A percentile compares a stretch with the other conserved stretches of the same genome.
Evolutionary conservation across 805 yeast genomes (phyloP).

Genomic region (Starmerella gropengiesseri): DNA sequence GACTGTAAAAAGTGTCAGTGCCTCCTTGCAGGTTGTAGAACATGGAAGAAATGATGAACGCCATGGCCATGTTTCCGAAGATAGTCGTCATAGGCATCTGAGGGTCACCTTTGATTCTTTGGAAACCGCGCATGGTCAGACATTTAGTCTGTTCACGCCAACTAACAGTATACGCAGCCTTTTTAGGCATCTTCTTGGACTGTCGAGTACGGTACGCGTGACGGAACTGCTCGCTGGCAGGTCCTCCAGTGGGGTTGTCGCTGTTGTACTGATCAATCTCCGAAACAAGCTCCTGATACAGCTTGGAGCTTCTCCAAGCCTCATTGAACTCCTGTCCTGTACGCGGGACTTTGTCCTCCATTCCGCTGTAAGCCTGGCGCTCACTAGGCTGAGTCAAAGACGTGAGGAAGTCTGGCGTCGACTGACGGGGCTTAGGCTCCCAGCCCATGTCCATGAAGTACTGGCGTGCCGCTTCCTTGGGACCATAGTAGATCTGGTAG

Average conservation of each 20-base stretch:
- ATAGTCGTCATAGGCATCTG: conserved; percentile 39
- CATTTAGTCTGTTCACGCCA: conserved; percentile 41
- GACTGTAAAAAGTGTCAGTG: conserved; percentile 49
- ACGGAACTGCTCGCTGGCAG: conserved; percentile 32
- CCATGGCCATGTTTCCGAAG: conserved; percentile 42
- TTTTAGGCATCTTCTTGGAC: conserved; percentile 31
- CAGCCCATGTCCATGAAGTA: conserved; percentile 59
- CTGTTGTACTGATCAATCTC: conserved; percentile 39
- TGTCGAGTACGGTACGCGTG: conserved; percentile 33
- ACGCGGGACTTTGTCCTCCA: conserved; percentile 44
- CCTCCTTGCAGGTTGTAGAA: conserved; percentile 42
- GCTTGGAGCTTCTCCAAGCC: conserved; percentile 45
- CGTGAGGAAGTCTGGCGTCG: conserved; percentile 62
- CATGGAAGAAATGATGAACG: conserved; percentile 55
- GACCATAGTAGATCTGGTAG: conserved; percentile 56
- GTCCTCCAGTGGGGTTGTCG: conserved; percentile 21
- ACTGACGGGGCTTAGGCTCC: conserved; percentile 50
- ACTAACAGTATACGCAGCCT: conserved; percentile 38
- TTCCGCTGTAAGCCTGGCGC: conserved; percentile 40
- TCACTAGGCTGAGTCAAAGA: conserved; percentile 60
- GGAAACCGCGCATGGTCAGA: conserved; percentile 43
- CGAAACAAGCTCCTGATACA: conserved; percentile 33
- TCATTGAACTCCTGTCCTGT: conserved; percentile 52
- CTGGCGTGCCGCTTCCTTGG: conserved; percentile 40
- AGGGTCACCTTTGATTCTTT: conserved; percentile 47